phyloP scores from a whole-genome alignment of 495 filamentous ascomycete species.

The Penicillium flavigenum region DNA sequence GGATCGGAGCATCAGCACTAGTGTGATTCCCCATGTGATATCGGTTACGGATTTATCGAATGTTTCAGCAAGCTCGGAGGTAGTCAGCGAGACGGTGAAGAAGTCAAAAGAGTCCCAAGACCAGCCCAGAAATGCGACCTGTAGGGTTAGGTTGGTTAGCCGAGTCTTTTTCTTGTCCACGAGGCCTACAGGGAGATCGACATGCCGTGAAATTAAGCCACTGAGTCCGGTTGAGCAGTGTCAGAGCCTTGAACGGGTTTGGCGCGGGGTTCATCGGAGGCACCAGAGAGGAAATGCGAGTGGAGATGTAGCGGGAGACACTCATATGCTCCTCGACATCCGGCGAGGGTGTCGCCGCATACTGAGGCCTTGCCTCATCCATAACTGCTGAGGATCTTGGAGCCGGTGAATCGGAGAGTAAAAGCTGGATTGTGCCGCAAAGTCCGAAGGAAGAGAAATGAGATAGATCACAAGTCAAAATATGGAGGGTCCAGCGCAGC shows the following conservation, averaged over 20 bases:
- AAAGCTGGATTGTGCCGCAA: background rate
- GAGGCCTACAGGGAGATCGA: constrained; percentile 4
- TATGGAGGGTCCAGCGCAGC: background rate
- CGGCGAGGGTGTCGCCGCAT: constrained; percentile 15
- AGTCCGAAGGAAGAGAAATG: background rate
- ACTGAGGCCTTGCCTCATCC: constrained; percentile 11
- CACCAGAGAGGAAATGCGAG: constrained; percentile 69
- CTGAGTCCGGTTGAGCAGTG: constrained; percentile 68
- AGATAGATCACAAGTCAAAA: background rate
- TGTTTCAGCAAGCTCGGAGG: constrained; percentile 60
- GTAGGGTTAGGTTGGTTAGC: constrained; percentile 8
- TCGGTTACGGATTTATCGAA: constrained; percentile 69
- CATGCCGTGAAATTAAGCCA: constrained; percentile 79
- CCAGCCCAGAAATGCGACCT: constrained; percentile 66
- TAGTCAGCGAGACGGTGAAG: constrained; percentile 82
- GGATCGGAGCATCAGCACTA: constrained; percentile 82
- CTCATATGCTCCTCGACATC: constrained; percentile 51
- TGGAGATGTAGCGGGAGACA: constrained; percentile 60
- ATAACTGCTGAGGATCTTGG: constrained; percentile 1
- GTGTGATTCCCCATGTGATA: constrained; percentile 89
- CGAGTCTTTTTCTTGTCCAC: background rate
- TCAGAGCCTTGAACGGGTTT: constrained; percentile 72
- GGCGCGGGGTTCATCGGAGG: constrained; percentile 76
- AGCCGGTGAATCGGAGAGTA: background rate
- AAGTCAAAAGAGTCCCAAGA: constrained; percentile 90